phyloP scores from a whole-genome alignment of 257 asterid species.

The Lycium barbarum region DNA sequence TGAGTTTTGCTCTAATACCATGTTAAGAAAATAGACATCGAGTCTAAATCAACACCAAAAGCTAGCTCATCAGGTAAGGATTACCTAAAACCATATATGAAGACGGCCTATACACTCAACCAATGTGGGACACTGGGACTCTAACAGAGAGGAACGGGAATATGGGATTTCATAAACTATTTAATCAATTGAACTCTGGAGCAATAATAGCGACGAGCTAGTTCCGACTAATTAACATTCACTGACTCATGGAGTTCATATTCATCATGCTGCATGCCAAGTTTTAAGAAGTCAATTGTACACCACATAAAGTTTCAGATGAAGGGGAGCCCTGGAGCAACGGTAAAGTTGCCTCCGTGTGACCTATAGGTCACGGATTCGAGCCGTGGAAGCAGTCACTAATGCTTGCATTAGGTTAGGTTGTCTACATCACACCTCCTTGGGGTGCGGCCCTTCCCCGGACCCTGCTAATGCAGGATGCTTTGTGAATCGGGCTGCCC shows the following conservation, averaged over 20 bases:
- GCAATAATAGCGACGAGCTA: background rate
- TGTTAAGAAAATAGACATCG: background rate
- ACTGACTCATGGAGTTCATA: constrained; percentile 15
- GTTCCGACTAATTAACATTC: constrained; percentile 3
- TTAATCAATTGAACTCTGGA: constrained; percentile 9
- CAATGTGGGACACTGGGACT: background rate
- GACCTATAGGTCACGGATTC: too few species aligned
- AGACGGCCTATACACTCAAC: background rate
- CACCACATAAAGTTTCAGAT: constrained; percentile 20
- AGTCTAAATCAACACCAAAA: constrained; percentile 14
- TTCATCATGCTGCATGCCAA: constrained; percentile 16
- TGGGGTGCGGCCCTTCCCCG: too few species aligned
- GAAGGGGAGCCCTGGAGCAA: background rate
- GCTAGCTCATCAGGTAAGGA: background rate
- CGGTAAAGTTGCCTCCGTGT: too few species aligned
- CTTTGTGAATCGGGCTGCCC: too few species aligned
- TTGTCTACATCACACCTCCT: too few species aligned
- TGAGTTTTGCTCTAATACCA: background rate
- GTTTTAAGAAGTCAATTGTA: background rate
- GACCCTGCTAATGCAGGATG: too few species aligned
- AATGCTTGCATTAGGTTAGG: too few species aligned
- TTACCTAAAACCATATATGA: background rate
- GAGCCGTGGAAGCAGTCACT: too few species aligned
- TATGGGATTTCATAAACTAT: constrained; percentile 19
- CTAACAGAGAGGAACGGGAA: background rate